A percentile compares a stretch with the other conserved stretches of the same genome.
Conservation (phyloP, 1,284 basidiomycete genomes). For the Rhodotorula glutinis region DNA sequence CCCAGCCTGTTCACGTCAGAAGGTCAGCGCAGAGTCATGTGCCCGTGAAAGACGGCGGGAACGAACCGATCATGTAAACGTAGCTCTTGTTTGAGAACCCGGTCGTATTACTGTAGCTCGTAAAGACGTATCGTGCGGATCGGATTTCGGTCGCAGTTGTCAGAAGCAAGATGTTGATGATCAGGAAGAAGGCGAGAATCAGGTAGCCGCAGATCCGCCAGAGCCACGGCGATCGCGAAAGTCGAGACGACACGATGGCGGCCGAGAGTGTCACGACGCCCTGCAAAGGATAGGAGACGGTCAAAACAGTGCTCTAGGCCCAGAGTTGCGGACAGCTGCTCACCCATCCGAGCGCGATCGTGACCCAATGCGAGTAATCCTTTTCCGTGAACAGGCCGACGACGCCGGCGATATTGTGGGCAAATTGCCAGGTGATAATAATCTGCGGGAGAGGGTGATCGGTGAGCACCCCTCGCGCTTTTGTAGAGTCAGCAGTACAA, state of each 20-base stretch:
- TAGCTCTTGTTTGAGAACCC: constrained; percentile 36
- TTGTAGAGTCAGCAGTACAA: too few relatives aligned
- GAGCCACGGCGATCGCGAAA: constrained; percentile 40
- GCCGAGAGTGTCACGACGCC: constrained; percentile 36
- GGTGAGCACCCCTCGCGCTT: not conserved
- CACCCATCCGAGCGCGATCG: constrained; percentile 39
- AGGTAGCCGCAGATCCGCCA: constrained; percentile 39
- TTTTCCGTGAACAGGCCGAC: constrained; percentile 34
- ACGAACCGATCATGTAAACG: constrained; percentile 45
- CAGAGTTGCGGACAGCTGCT: not conserved
- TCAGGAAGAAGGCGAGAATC: constrained; percentile 33
- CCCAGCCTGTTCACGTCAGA: constrained; percentile 6
- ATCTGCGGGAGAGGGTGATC: constrained; percentile 28
- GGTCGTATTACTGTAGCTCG: constrained; percentile 39
- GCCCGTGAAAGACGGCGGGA: too few relatives aligned
- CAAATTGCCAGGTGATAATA: constrained; percentile 41
- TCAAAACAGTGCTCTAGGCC: not conserved
- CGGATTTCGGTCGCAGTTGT: constrained; percentile 25
- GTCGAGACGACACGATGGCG: constrained; percentile 31
- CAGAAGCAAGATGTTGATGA: constrained; percentile 37
- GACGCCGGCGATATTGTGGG: constrained; percentile 39
- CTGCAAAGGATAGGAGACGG: constrained; percentile 3
- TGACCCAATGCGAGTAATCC: constrained; percentile 34
- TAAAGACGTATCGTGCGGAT: constrained; percentile 40
- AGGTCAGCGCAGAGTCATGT: too few relatives aligned